phyloP scores from a whole-genome alignment of 345 rosid species.

The Ceriops decandra region DNA sequence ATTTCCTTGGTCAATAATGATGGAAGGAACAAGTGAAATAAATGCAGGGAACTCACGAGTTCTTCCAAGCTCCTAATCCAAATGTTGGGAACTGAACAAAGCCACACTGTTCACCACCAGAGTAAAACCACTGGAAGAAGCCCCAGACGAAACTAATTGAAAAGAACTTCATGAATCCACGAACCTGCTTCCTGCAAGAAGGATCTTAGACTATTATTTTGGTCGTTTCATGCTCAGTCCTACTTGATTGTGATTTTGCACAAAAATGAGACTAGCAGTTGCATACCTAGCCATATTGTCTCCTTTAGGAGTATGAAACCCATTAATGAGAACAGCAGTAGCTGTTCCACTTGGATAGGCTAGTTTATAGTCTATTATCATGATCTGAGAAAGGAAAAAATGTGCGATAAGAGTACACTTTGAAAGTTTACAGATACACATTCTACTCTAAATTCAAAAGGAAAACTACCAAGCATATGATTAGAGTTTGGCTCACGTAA shows the following conservation, averaged over 20 bases:
- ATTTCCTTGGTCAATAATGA: slow-evolving; percentile 15
- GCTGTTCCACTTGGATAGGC: slow-evolving; percentile 93
- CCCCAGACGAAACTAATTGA: slow-evolving; percentile 76
- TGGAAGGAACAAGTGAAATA: not conserved
- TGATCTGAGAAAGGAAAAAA: slow-evolving; percentile 46
- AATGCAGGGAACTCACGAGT: slow-evolving; percentile 47
- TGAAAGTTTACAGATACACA: slow-evolving; percentile 7
- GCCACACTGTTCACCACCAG: slow-evolving; percentile 68
- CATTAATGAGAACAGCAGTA: slow-evolving; percentile 81
- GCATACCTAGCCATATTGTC: slow-evolving; percentile 67
- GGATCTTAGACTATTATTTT: not conserved
- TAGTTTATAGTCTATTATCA: slow-evolving; percentile 80
- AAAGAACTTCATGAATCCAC: slow-evolving; percentile 60
- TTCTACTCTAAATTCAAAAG: too few species aligned
- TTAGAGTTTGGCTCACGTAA: too few species aligned
- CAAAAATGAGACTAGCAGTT: slow-evolving; percentile 6
- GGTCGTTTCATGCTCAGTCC: not conserved
- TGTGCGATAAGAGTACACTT: slow-evolving; percentile 7
- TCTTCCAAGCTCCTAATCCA: slow-evolving; percentile 75
- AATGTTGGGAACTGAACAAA: slow-evolving; percentile 77
- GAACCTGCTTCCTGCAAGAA: slow-evolving; percentile 73
- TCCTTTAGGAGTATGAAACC: slow-evolving; percentile 80
- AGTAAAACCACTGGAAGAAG: slow-evolving; percentile 79
- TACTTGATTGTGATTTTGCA: not conserved
- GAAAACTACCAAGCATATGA: too few species aligned